Evolutionary conservation across 139 green algal genomes (phyloP).

Genomic region (Chara braunii): DNA sequence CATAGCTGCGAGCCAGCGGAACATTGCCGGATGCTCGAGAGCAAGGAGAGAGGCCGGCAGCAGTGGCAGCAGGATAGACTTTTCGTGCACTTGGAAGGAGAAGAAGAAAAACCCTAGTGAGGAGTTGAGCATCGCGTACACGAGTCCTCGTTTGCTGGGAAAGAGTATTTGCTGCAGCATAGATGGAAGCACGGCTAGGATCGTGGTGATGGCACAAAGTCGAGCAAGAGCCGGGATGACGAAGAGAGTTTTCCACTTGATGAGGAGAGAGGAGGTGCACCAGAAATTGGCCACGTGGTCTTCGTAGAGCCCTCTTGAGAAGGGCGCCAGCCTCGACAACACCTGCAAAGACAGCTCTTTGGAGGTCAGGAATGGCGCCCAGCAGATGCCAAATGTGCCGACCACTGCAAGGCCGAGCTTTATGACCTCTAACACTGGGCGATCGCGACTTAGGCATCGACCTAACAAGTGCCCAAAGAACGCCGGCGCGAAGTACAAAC

Average conservation of each 20-base stretch:
- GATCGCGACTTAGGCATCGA: slow-evolving; percentile 50
- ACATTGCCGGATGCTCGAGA: slow-evolving; percentile 45
- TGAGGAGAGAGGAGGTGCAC: slow-evolving; percentile 64
- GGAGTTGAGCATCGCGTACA: slow-evolving; percentile 72
- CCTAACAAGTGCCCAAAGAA: slow-evolving; percentile 94
- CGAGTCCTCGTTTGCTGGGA: slow-evolving; percentile 49
- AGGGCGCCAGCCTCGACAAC: slow-evolving; percentile 68
- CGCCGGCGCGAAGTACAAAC: slow-evolving; percentile 84
- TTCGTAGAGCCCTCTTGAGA: slow-evolving; percentile 84
- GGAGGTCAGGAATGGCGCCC: slow-evolving; percentile 65
- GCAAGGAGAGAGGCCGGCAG: slow-evolving; percentile 70
- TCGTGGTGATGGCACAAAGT: slow-evolving; percentile 53
- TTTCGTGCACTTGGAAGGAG: slow-evolving; percentile 96
- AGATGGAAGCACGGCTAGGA: slow-evolving; percentile 47
- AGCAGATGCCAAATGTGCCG: slow-evolving; percentile 64
- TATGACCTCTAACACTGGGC: slow-evolving; percentile 38
- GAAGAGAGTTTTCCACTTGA: slow-evolving; percentile 80
- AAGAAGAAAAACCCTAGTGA: slow-evolving; percentile 91
- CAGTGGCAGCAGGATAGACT: slow-evolving; percentile 87
- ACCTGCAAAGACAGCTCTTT: slow-evolving; percentile 36
- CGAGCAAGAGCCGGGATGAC: slow-evolving; percentile 40
- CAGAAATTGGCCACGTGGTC: slow-evolving; percentile 99
- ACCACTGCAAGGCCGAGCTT: slow-evolving; percentile 48
- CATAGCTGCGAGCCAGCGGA: slow-evolving; percentile 51
- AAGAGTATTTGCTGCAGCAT: slow-evolving; percentile 59